phyloP scores from a whole-genome alignment of 2,329 filamentous ascomycete species.

The Aspergillus oerlinghausenensis region DNA sequence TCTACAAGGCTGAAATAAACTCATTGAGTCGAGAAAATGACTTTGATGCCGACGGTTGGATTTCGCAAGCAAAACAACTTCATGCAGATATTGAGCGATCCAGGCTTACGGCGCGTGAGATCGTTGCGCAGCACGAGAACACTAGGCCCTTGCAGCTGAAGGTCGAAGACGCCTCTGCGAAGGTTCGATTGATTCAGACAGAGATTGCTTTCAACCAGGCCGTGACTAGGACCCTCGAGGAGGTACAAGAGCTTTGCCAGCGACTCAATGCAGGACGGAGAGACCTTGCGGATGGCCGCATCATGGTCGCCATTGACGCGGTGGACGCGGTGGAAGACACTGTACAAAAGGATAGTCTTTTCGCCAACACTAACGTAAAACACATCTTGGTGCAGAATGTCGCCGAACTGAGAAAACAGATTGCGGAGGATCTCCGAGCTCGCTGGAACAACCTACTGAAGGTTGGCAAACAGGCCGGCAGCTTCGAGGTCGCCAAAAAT shows the following conservation, averaged over 20 bases:
- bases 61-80: constrained; percentile 74
- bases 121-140: constrained; percentile 70
- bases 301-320: constrained; percentile 46
- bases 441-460: constrained; percentile 68
- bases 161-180: constrained; percentile 57
- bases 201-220: constrained; percentile 58
- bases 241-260: constrained; percentile 47
- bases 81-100: constrained; percentile 82
- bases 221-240: constrained; percentile 47
- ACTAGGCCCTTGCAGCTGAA: constrained; percentile 60
- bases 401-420: constrained; percentile 60
- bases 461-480: constrained; percentile 54
- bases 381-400: constrained; percentile 61
- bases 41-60: constrained; percentile 80
- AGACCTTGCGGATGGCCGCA: constrained; percentile 41
- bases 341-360: constrained; percentile 24
- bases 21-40: constrained; percentile 70
- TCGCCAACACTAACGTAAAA: constrained; percentile 35
- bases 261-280: constrained; percentile 46
- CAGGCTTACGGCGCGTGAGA: constrained; percentile 72
- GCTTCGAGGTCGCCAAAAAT: constrained; percentile 53
- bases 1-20: constrained; percentile 63
- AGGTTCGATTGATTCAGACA: constrained; percentile 52
- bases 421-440: constrained; percentile 62
- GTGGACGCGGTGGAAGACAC: constrained; percentile 42